These are phyloP conservation scores for Ilyonectria robusta DNA, from an alignment of 2,329 filamentous ascomycete species.

Conservation along the genomic window DNA sequence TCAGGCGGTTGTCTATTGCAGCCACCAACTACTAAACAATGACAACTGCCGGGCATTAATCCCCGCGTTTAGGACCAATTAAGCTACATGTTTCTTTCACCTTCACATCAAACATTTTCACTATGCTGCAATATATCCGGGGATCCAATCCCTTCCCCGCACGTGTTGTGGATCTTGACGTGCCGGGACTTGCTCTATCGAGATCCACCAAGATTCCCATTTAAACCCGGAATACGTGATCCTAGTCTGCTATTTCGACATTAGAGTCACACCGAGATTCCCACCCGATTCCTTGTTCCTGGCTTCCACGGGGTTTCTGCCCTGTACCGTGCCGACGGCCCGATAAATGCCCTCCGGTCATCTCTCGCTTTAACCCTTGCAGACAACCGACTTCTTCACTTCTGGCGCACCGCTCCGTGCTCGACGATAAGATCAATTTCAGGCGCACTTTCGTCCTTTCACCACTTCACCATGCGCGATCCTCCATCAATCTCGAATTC, in stretches of 20 bases:
- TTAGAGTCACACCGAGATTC: constrained; percentile 27
- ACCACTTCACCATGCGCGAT: constrained; percentile 12
- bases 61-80: background rate
- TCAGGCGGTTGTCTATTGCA: background rate
- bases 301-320: constrained; percentile 7
- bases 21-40: no score
- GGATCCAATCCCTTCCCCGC: constrained; percentile 21
- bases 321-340: constrained; percentile 18
- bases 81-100: background rate
- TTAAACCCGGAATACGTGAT: constrained; percentile 35
- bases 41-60: background rate
- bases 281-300: constrained; percentile 26
- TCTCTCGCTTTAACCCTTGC: background rate
- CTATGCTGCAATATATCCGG: background rate
- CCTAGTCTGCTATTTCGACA: constrained; percentile 37
- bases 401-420: background rate
- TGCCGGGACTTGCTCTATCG: constrained; percentile 19
- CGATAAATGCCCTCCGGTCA: constrained; percentile 14
- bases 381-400: background rate
- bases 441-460: background rate
- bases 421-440: background rate
- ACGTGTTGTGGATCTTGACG: constrained; percentile 12
- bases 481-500: background rate
- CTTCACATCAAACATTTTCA: background rate
- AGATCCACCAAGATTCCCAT: constrained; percentile 28